A percentile compares a stretch with the other conserved stretches of the same genome.
Evolutionary conservation across 495 filamentous ascomycete genomes (phyloP).

Genomic region (Aspergillus haitiensis): DNA sequence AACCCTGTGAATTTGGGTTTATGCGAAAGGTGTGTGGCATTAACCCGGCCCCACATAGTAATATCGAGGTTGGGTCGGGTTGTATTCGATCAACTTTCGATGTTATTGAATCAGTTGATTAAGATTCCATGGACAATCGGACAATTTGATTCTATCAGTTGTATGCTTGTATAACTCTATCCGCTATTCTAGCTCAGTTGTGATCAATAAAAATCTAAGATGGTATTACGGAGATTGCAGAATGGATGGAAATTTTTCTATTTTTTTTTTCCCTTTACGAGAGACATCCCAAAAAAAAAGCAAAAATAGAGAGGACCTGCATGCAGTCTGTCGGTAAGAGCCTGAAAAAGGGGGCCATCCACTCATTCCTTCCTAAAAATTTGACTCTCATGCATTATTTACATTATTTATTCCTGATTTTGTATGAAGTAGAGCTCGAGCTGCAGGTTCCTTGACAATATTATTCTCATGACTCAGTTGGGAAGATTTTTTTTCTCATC

Average conservation of each 20-base stretch:
- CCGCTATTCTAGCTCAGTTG: background rate
- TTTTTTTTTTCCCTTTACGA: background rate
- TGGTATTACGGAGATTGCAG: background rate
- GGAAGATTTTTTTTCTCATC: slow-evolving; percentile 2
- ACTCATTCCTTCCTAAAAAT: background rate
- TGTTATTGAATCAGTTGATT: too few species aligned
- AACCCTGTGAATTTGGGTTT: background rate
- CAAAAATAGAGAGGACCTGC: background rate
- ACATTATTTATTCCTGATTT: background rate
- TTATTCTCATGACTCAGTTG: background rate
- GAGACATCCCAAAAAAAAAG: background rate
- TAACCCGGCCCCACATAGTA: background rate
- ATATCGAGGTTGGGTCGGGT: too few species aligned
- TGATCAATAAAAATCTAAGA: background rate
- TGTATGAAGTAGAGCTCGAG: background rate
- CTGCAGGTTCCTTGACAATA: background rate
- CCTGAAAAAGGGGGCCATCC: slow-evolving; percentile 19
- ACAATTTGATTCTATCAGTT: background rate
- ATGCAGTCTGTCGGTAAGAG: slow-evolving; percentile 1
- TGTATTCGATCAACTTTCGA: too few species aligned
- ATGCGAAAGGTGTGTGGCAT: slow-evolving; percentile 11
- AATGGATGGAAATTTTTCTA: background rate
- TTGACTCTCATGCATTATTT: slow-evolving; percentile 4
- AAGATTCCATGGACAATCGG: background rate
- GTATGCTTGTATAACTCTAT: background rate